Conservation (phyloP, 176 grass and related monocot species). For the Aegilops sharonensis region DNA sequence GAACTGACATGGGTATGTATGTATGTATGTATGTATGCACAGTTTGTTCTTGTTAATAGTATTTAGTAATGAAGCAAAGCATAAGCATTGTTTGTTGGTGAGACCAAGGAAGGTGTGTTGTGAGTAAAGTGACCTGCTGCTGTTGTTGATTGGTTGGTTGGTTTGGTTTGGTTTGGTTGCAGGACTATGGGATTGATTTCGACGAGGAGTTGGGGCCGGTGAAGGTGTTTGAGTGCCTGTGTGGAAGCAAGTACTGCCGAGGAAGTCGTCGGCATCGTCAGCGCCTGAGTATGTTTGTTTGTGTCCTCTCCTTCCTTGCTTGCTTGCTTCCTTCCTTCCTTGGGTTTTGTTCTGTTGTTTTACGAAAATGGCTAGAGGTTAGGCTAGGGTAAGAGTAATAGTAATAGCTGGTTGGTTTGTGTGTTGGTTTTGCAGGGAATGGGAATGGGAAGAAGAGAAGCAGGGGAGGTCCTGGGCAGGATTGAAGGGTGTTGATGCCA, state of each 20-base stretch:
- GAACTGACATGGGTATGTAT: constrained; percentile 88
- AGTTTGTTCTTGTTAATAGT: constrained; percentile 4
- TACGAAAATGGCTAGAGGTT: too few species aligned
- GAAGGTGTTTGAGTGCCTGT: constrained; percentile 33
- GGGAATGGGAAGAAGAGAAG: too few species aligned
- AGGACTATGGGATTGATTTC: constrained; percentile 56
- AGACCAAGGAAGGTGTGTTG: too few species aligned
- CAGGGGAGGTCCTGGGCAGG: too few species aligned
- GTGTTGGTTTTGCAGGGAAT: too few species aligned
- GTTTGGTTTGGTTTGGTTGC: neutral
- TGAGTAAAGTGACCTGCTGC: too few species aligned
- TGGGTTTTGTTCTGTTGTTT: neutral
- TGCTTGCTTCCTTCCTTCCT: too few species aligned
- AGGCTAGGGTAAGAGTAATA: too few species aligned
- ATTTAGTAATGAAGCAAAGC: too few species aligned
- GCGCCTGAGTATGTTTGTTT: neutral
- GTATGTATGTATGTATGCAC: neutral
- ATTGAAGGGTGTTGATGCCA: too few species aligned
- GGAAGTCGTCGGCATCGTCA: neutral
- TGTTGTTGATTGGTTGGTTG: too few species aligned
- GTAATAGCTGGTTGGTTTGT: too few species aligned
- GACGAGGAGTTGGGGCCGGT: neutral
- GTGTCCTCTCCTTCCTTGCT: neutral
- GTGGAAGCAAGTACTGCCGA: constrained; percentile 44
- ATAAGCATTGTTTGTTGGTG: neutral